Conservation (phyloP, 805 yeast genomes). For the Nakazawaea laoshanensis region DNA sequence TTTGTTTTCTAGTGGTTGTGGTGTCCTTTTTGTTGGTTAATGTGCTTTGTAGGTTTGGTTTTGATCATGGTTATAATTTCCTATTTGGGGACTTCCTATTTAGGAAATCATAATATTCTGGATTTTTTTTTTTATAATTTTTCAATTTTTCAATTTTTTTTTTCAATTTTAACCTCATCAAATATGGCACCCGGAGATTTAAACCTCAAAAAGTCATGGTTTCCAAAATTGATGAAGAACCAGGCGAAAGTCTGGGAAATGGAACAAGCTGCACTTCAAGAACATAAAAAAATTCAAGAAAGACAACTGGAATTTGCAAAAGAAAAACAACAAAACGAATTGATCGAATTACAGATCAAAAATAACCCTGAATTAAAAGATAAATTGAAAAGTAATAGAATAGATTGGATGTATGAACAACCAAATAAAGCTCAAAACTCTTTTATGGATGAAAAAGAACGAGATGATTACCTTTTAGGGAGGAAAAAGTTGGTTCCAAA, state of each 20-base stretch:
- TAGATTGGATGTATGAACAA: conserved; percentile 85
- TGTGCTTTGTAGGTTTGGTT: not conserved
- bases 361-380: conserved; percentile 26
- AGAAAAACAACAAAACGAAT: conserved; percentile 52
- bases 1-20: not conserved
- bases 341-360: conserved; percentile 37
- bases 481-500: conserved; percentile 31
- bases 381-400: conserved; percentile 26
- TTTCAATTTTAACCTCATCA: no score
- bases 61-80: not conserved
- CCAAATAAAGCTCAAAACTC: conserved; percentile 20
- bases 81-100: not conserved
- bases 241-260: conserved; percentile 76
- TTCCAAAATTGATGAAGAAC: conserved; percentile 81
- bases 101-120: not conserved
- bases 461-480: conserved; percentile 50
- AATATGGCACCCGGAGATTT: conserved; percentile 68
- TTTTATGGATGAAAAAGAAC: conserved; percentile 24
- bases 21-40: not conserved
- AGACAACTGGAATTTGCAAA: conserved; percentile 54
- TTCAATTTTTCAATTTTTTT: no score
- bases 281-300: conserved; percentile 54
- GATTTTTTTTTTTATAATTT: no score
- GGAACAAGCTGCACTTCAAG: conserved; percentile 73
- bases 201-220: conserved; percentile 92